Percentiles rank a stretch among this genome's conserved stretches.
These are phyloP conservation scores for Testicularia cyperi DNA, from an alignment of 1,284 basidiomycete genomes.

Conservation along the genomic window DNA sequence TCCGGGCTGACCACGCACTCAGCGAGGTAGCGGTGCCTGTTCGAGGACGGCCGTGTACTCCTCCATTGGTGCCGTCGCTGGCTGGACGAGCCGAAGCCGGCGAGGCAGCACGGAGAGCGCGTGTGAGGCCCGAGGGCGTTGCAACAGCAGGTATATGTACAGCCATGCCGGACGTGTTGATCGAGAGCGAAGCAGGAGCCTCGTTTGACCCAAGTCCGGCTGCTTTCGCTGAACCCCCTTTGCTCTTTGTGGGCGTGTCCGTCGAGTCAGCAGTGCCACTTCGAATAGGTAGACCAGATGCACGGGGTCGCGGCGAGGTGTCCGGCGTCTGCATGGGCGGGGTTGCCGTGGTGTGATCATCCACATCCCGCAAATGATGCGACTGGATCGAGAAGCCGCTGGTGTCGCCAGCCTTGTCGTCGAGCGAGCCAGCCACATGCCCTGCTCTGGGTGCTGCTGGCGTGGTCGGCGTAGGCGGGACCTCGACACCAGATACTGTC, in stretches of 20 bases:
- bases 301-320: constrained; percentile 10
- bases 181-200: too few relatives aligned
- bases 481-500: too few relatives aligned
- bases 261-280: too few relatives aligned
- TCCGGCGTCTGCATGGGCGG: constrained; percentile 37
- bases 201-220: too few relatives aligned
- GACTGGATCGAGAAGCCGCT: constrained; percentile 23
- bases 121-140: constrained; percentile 30
- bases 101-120: constrained; percentile 26
- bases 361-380: constrained; percentile 11
- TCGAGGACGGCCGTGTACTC: neutral
- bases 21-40: neutral
- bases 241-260: too few relatives aligned
- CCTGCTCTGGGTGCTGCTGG: too few relatives aligned
- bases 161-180: too few relatives aligned
- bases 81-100: constrained; percentile 10
- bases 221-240: too few relatives aligned
- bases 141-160: constrained; percentile 7
- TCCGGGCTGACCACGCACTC: neutral
- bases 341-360: constrained; percentile 13
- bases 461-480: too few relatives aligned
- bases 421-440: neutral
- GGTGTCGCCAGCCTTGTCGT: constrained; percentile 10
- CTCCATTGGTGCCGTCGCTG: too few relatives aligned
- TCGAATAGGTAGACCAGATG: constrained; percentile 1